A percentile compares a stretch with the other conserved stretches of the same genome.
Conservation (phyloP, 225 moss, liverwort and hornwort species). For the Bryum argenteum region DNA sequence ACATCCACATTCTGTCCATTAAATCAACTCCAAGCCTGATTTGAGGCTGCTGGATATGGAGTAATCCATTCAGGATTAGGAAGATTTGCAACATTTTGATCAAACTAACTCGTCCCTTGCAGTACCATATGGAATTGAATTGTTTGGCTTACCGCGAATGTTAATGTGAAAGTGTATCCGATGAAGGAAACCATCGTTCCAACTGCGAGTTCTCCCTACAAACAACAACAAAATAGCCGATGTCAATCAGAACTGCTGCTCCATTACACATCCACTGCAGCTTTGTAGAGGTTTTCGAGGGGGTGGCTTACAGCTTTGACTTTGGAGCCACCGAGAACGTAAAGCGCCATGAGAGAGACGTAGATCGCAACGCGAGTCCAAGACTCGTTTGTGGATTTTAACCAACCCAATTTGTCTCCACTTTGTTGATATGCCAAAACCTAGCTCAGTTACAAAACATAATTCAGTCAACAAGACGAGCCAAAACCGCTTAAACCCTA, state of each 20-base stretch:
- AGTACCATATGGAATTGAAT: background rate
- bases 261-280: no score
- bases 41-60: no score
- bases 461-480: no score
- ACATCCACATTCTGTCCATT: background rate
- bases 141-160: constrained; percentile 76
- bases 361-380: constrained; percentile 98
- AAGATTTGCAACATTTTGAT: no score
- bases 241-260: background rate
- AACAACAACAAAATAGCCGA: constrained; percentile 14
- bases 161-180: constrained; percentile 96
- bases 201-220: constrained; percentile 85
- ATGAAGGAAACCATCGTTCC: constrained; percentile 98
- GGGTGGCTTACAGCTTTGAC: constrained; percentile 73
- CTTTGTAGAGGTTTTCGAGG: background rate
- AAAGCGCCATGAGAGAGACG: constrained; percentile 92
- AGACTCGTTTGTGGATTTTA: constrained; percentile 94
- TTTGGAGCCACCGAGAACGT: constrained; percentile 94
- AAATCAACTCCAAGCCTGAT: constrained; percentile 7
- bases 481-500: no score
- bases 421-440: constrained; percentile 89
- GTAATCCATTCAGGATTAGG: no score
- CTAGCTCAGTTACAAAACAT: no score
- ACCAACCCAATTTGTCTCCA: constrained; percentile 89
- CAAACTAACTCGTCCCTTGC: no score